Base-by-base conservation (phyloP, 148 eudicot species). In the Polygonum maritimum region DNA sequence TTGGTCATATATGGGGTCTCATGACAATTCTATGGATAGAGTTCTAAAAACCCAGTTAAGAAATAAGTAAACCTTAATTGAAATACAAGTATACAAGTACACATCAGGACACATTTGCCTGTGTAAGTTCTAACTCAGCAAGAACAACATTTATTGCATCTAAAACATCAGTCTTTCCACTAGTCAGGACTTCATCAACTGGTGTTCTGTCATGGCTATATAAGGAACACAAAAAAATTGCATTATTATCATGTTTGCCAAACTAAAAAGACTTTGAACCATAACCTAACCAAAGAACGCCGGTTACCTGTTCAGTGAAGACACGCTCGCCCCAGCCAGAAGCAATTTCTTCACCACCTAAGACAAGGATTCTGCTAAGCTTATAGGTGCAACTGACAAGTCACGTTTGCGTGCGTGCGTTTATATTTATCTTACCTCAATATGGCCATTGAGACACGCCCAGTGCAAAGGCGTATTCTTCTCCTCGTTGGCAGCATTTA, bases 401-500 rank as follows among this genome's bases (percentile, higher is more conserved):
- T 26, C 26, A 60, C 16, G 22, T 60, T 22, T 16, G 3, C 21
- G 5, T 16, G 3, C 21, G 5, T 3, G 13, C 7, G 22, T 10
- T 5, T 7, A 7, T 40, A 40, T 11, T 39, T 18, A 8, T 18
- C 44, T 44, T 71, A 71, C 74, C 74, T 71, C 74, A 21, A 71
- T 71, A 71, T 71, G 74, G 52, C 90, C 96, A 60, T 94, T 94
- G 39, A 94, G 93, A 80, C 97, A 91, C 77, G 95, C 98, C 95
- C 93, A 94, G 76, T 94, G 98, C 52, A 94, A 93, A 60, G 98
- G 92, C 3, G 97, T 89, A 63, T 94, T 94, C 45, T 90, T 90
- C 83, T 89, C 94, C 55, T 75, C 74, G 76, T 94, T 94, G 73
- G 79, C 65, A 77, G 88, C 83, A 77, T 91, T 86, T 4, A 94